Percentiles rank a stretch among this genome's conserved stretches.
Evolutionary conservation across 805 yeast genomes (phyloP).

Genomic region (Wickerhamomyces sydowiorum): DNA sequence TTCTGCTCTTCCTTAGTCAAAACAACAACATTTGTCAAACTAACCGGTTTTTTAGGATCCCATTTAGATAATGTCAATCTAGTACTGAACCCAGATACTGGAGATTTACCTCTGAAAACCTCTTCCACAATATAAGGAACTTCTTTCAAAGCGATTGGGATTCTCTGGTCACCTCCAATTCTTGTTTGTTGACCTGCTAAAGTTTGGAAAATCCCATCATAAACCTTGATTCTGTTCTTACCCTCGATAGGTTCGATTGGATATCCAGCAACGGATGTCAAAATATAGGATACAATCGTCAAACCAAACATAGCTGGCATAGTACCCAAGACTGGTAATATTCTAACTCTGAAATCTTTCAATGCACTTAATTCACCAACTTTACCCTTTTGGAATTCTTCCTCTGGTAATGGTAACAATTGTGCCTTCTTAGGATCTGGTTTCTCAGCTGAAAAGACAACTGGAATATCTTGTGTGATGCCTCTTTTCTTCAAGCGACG

Average conservation of each 20-base stretch:
- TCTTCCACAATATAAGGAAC: constrained; percentile 85
- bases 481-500: constrained; percentile 79
- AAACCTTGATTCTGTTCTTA: constrained; percentile 76
- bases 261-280: constrained; percentile 79
- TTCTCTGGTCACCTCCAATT: constrained; percentile 66
- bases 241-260: constrained; percentile 90
- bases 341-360: constrained; percentile 87
- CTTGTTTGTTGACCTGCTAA: constrained; percentile 85
- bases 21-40: constrained; percentile 75
- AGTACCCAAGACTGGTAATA: constrained; percentile 92
- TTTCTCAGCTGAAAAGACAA: constrained; percentile 90
- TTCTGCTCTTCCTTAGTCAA: constrained; percentile 87
- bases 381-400: constrained; percentile 71
- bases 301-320: constrained; percentile 97
- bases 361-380: constrained; percentile 86
- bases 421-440: constrained; percentile 94
- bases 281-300: constrained; percentile 76
- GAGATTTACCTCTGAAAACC: constrained; percentile 88
- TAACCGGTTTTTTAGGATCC: constrained; percentile 63
- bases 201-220: constrained; percentile 77
- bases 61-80: constrained; percentile 78
- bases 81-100: constrained; percentile 76
- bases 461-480: constrained; percentile 69
- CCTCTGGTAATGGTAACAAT: constrained; percentile 78
- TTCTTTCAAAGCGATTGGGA: constrained; percentile 69